Conservation (phyloP, 805 yeast species). For the Lipomyces yamanashiensis region DNA sequence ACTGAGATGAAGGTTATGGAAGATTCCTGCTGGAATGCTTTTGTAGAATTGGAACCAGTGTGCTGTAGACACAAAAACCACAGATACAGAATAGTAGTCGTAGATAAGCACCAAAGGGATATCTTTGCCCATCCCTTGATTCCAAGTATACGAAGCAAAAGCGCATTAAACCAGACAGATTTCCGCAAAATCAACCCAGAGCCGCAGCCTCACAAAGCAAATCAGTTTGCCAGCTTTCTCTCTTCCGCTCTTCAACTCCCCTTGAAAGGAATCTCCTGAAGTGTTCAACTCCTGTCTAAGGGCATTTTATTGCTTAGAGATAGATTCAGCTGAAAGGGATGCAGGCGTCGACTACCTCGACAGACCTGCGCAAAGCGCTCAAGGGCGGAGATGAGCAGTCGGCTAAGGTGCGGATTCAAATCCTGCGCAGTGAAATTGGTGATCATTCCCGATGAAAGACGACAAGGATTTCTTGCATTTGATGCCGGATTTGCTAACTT, state of each 20-base stretch:
- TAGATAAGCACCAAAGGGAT: too few species aligned
- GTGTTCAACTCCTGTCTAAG: too few species aligned
- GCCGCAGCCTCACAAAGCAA: background rate
- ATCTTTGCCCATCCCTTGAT: background rate
- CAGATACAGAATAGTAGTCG: too few species aligned
- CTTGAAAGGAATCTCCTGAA: background rate
- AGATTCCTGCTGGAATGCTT: too few species aligned
- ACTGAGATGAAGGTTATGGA: too few species aligned
- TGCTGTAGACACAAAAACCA: too few species aligned
- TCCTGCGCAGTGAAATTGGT: slow-evolving; percentile 33
- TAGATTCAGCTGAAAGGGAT: background rate
- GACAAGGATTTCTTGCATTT: background rate
- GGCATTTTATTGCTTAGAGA: background rate
- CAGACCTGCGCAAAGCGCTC: slow-evolving; percentile 10
- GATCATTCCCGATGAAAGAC: background rate
- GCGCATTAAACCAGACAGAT: too few species aligned
- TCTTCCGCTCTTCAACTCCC: background rate
- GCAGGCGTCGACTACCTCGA: slow-evolving; percentile 14
- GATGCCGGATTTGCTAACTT: background rate
- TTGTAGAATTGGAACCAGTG: too few species aligned
- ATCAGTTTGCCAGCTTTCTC: background rate
- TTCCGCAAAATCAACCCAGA: background rate
- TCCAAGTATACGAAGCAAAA: too few species aligned
- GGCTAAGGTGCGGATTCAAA: slow-evolving; percentile 18
- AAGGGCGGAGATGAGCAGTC: background rate